Percentiles rank a stretch among this genome's conserved stretches.
phyloP scores from a whole-genome alignment of 129 eudicot genomes.

The Solidago caesia region DNA sequence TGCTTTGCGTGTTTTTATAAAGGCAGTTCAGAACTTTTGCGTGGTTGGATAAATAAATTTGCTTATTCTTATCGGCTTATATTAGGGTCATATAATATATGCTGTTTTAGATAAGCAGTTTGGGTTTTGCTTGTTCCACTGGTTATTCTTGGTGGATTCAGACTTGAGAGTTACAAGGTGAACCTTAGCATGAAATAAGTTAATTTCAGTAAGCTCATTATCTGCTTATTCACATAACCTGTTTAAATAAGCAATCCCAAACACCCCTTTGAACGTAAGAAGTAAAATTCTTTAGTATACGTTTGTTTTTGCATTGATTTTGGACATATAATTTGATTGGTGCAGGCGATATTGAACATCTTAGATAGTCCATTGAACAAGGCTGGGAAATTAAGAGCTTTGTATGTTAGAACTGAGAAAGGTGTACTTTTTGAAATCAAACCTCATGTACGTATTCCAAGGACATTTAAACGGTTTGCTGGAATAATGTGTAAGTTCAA shows the following conservation, averaged over 20 bases:
- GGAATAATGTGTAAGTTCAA: conserved; percentile 85
- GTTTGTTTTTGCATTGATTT: conserved; percentile 18
- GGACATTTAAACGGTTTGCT: conserved; percentile 87
- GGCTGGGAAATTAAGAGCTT: conserved; percentile 75
- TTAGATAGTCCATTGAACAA: conserved; percentile 90
- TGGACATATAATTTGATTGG: background rate
- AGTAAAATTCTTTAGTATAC: background rate
- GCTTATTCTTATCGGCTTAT: no score
- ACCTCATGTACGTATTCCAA: conserved; percentile 94
- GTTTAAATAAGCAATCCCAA: no score
- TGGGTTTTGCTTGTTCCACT: no score
- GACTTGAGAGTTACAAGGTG: no score
- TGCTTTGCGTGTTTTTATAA: no score
- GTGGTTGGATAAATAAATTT: no score
- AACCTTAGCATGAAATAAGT: no score
- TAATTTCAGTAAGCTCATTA: no score
- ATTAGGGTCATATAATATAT: no score
- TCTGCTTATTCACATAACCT: background rate
- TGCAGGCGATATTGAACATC: conserved; percentile 79
- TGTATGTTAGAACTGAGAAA: conserved; percentile 90
- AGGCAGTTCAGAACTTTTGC: no score
- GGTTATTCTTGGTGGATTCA: no score
- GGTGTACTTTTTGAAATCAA: conserved; percentile 86
- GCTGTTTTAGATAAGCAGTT: no score
- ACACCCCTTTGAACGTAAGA: background rate